Percentiles rank a stretch among this genome's conserved stretches.
Evolutionary conservation across 148 eudicot genomes (phyloP).

Genomic region (Dianthus caryophyllus): DNA sequence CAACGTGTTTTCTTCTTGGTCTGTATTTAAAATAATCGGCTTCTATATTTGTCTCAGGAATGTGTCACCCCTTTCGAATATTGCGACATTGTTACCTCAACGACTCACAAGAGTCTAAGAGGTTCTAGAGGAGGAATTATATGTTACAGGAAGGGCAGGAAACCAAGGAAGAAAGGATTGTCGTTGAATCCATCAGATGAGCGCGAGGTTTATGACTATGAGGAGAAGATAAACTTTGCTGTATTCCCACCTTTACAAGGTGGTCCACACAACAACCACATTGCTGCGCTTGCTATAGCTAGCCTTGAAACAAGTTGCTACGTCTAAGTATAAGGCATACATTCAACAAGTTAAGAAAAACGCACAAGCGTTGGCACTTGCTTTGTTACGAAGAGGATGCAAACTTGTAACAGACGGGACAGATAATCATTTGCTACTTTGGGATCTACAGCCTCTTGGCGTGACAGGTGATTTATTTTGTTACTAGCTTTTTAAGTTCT

Average conservation of each 20-base stretch:
- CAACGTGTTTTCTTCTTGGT: too few relatives aligned
- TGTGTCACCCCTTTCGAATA: slow-evolving; percentile 77
- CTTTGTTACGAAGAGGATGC: slow-evolving; percentile 62
- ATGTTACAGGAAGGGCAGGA: slow-evolving; percentile 77
- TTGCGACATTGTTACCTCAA: slow-evolving; percentile 91
- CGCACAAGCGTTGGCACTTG: slow-evolving; percentile 72
- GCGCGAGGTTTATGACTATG: slow-evolving; percentile 73
- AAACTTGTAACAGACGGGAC: slow-evolving; percentile 89
- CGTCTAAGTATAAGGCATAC: slow-evolving; percentile 74
- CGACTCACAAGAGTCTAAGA: slow-evolving; percentile 93
- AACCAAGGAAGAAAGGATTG: slow-evolving; percentile 58
- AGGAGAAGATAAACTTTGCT: slow-evolving; percentile 92
- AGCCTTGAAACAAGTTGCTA: slow-evolving; percentile 87
- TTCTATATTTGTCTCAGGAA: too few relatives aligned
- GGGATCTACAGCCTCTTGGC: slow-evolving; percentile 88
- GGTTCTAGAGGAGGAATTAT: slow-evolving; percentile 99
- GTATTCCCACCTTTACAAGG: slow-evolving; percentile 95
- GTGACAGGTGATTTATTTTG: slow-evolving; percentile 46
- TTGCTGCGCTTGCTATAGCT: slow-evolving; percentile 94
- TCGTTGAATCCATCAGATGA: slow-evolving; percentile 63
- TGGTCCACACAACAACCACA: slow-evolving; percentile 96
- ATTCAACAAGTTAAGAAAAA: slow-evolving; percentile 94
- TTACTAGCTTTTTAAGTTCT: too few relatives aligned
- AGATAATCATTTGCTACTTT: slow-evolving; percentile 86
- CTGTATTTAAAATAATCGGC: too few relatives aligned